Evolutionary conservation across 2,329 filamentous ascomycete genomes (phyloP).

Genomic region (Phialophora macrospora): DNA sequence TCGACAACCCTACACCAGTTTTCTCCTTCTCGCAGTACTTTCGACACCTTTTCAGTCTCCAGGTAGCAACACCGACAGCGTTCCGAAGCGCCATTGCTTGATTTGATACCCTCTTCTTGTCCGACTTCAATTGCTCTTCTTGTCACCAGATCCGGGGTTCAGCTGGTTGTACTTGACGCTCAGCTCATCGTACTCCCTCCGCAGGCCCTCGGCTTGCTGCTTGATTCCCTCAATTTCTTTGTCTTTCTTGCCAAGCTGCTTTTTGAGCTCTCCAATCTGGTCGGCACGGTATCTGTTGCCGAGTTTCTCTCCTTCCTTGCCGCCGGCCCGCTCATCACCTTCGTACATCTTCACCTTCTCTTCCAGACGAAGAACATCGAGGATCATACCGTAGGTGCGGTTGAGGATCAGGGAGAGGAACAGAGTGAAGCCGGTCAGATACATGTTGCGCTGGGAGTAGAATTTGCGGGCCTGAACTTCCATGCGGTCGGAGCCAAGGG

Average conservation of each 20-base stretch:
- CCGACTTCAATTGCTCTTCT: slow-evolving; percentile 59
- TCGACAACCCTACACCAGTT: not conserved
- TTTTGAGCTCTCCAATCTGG: slow-evolving; percentile 75
- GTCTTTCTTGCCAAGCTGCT: slow-evolving; percentile 74
- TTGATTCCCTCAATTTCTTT: slow-evolving; percentile 83
- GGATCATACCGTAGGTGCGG: slow-evolving; percentile 97
- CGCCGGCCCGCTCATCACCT: slow-evolving; percentile 63
- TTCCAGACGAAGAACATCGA: slow-evolving; percentile 88
- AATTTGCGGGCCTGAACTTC: slow-evolving; percentile 99
- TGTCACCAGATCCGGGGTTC: slow-evolving; percentile 51
- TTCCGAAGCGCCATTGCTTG: not conserved
- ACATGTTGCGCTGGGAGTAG: slow-evolving; percentile 99
- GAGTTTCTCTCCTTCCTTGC: slow-evolving; percentile 74
- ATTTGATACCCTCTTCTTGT: not conserved
- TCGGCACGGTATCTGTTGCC: slow-evolving; percentile 73
- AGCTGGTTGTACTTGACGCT: slow-evolving; percentile 75
- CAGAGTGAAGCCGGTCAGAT: slow-evolving; percentile 98
- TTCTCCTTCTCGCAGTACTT: not conserved
- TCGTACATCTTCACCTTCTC: slow-evolving; percentile 86
- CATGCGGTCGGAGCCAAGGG: slow-evolving; percentile 91
- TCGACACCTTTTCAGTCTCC: not conserved
- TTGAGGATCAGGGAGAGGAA: slow-evolving; percentile 98
- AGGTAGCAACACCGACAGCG: not conserved
- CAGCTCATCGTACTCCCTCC: slow-evolving; percentile 82
- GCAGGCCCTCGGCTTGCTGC: slow-evolving; percentile 86